These are phyloP conservation scores for Ustilago hordei DNA, from an alignment of 1,284 basidiomycete genomes.

Conservation along the genomic window DNA sequence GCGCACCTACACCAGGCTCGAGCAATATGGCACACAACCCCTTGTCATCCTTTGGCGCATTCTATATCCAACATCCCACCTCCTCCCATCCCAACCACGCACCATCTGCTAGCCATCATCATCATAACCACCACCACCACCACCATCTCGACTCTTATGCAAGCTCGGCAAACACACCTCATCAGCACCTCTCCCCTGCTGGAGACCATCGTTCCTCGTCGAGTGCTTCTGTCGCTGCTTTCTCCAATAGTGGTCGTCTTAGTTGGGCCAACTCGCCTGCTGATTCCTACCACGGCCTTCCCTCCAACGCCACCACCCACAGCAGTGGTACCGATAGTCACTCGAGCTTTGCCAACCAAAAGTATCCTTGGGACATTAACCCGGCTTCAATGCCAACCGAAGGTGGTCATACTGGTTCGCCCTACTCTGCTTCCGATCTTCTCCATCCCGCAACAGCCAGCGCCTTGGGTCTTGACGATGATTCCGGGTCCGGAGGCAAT, in stretches of 20 bases:
- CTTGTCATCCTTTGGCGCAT: conserved; percentile 47
- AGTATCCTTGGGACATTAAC: conserved; percentile 46
- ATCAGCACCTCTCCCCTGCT: conserved; percentile 46
- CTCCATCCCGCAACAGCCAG: conserved; percentile 47
- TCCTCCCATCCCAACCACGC: conserved; percentile 19
- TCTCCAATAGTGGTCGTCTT: conserved; percentile 50
- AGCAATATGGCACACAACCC: conserved; percentile 26
- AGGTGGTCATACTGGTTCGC: conserved; percentile 33
- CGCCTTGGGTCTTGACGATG: conserved; percentile 42
- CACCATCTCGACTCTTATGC: conserved; percentile 43
- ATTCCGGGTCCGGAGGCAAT: conserved; percentile 49
- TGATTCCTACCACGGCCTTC: conserved; percentile 48
- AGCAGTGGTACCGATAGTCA: conserved; percentile 50
- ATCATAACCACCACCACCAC: conserved; percentile 15
- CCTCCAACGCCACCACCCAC: conserved; percentile 49
- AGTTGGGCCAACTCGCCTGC: conserved; percentile 54
- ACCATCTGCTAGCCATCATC: conserved; percentile 15
- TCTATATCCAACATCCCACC: conserved; percentile 49
- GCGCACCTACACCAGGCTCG: conserved; percentile 22
- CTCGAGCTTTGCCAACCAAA: conserved; percentile 38
- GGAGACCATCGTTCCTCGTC: conserved; percentile 52
- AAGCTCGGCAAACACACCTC: conserved; percentile 43
- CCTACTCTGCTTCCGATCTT: conserved; percentile 44
- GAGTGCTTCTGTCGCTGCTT: conserved; percentile 41
- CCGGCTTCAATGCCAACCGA: conserved; percentile 31